Evolutionary conservation across 1,139 yeast species (phyloP).

Genomic region (Casaregolazyma suthepensis): DNA sequence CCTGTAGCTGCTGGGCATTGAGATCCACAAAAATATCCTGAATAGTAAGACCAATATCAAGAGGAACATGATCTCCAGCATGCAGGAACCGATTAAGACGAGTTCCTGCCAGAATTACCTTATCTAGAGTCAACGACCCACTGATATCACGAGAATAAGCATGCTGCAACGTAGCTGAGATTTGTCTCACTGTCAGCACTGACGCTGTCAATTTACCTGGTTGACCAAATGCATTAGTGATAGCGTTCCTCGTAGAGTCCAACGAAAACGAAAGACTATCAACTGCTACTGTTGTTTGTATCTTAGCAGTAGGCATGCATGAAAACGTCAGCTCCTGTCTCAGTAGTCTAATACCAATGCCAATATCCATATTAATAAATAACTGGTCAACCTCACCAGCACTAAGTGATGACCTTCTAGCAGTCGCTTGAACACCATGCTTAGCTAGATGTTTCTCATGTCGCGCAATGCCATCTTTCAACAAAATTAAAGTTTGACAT

Average conservation of each 20-base stretch:
- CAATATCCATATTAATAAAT: conserved; percentile 50
- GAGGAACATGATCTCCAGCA: conserved; percentile 20
- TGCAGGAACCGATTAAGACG: conserved; percentile 22
- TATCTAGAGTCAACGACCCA: conserved; percentile 61
- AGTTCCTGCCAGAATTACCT: conserved; percentile 38
- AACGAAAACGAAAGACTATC: conserved; percentile 57
- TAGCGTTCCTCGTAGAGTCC: conserved; percentile 37
- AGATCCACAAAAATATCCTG: conserved; percentile 56
- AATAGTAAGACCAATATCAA: conserved; percentile 45
- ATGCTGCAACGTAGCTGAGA: conserved; percentile 76
- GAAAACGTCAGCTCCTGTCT: conserved; percentile 71
- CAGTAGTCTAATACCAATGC: conserved; percentile 58
- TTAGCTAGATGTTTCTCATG: background rate
- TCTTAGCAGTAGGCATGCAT: conserved; percentile 91
- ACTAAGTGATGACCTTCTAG: conserved; percentile 1
- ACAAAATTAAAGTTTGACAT: conserved; percentile 39
- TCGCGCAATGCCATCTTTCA: conserved; percentile 12
- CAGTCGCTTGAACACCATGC: background rate
- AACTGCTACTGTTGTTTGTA: conserved; percentile 74
- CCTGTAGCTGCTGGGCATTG: conserved; percentile 81
- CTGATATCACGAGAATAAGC: conserved; percentile 85
- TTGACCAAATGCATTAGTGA: background rate
- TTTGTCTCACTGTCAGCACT: conserved; percentile 39
- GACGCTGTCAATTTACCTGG: background rate
- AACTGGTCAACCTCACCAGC: conserved; percentile 16